Base-by-base conservation (phyloP, 2,329 filamentous ascomycete genomes). In the Dothidotthia symphoricarpi region DNA sequence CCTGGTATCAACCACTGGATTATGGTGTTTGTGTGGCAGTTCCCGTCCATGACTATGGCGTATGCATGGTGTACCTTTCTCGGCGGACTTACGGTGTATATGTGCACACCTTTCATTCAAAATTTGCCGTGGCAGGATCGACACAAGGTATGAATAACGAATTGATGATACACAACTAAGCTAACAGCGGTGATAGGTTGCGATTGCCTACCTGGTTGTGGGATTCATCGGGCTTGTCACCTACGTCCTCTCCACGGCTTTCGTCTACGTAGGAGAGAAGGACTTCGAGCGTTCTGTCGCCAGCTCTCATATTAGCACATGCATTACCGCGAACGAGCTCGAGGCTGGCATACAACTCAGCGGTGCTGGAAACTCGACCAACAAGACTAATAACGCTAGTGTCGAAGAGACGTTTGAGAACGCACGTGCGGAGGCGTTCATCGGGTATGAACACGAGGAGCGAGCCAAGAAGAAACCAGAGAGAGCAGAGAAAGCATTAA, bases 1-100 rank as follows among this genome's bases (percentile, higher is more conserved):
- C 57, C 57, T 10, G 46, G 54, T 8, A 35, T 55, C 19, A 47
- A 44, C 8, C 57, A 61, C 29, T 59, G 51, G 41, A 35, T 51
- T 1, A 59, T 62, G 59, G 11, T 62, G 2, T 61, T 59, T 39
- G 45, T 59, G 17, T 62, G 57, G 59, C 57, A 59, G 24, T 60
- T 58, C 17, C 53, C 58, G 10, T 55, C 47, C 3, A 62, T 61
- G 58, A 52, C 48, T 3, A 59, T 58, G 54, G 51, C 51, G 29
- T 61, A 59, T 32, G 46, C 57, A 1, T 60, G 57, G 58, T 41
- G 45, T 15, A 50, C 49, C 0, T 59, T 57, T 22, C 37, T 62
- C n/a, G 31, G 37, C 17, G 57, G 52, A 15, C 41, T 60, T n/a
- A 59, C 55, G 15, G 47, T 60, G n/a, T 53, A 59, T 31, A 19